Base-by-base conservation (phyloP, 73 alveolate species). In the Effrenium voratum region DNA sequence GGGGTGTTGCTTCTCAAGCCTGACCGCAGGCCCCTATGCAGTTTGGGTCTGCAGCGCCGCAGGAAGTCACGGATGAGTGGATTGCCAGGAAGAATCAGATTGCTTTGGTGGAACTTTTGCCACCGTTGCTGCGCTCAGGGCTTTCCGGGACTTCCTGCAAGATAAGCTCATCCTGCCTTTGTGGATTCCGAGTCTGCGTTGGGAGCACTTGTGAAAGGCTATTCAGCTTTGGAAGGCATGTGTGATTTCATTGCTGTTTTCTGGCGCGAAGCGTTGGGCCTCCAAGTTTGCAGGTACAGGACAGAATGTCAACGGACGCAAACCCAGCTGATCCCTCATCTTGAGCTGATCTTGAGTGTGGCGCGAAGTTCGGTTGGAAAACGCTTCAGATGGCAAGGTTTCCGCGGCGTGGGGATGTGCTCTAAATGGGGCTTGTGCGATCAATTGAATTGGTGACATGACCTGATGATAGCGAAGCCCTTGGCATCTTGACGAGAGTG, bases 241-340 rank as follows among this genome's bases (percentile, higher is more conserved):
- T 41, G 84, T 45, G 5, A 2, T 6, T 22, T 86, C 34, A 43
- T 86, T 10, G 41, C 68, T 0, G 95, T 43, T 19, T 86, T 86
- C 43, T 86, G 95, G 95, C 15, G 40, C 50, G 26, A 28, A 0
- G 95, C 45, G 28, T 43, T 40, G 8, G 52, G 30, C 10, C 55
- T 66, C 24, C 0, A 40, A 0, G 44, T 28, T 4, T 3, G 59
- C 2, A 41, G 43, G 34, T 90, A 68, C n/a, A 46, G 32, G 97
- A 90, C 30, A 43, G 87, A 0, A 59, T 90, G 15, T 43, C 97
- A 0, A 68, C 97, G 0, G 97, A 90, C 34, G 82, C 83, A 0
- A 86, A 86, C 83, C 94, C 94, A 2, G 82, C 94, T 0, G 83
- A 86, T 41, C 32, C 77, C 76, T 88, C 87, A 22, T 90, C 97